Evolutionary conservation across 108 stramenopile genomes (phyloP), one percentile per base, ranked within the genome.

Genomic region (Cyclostephanos tholiformis): DNA sequence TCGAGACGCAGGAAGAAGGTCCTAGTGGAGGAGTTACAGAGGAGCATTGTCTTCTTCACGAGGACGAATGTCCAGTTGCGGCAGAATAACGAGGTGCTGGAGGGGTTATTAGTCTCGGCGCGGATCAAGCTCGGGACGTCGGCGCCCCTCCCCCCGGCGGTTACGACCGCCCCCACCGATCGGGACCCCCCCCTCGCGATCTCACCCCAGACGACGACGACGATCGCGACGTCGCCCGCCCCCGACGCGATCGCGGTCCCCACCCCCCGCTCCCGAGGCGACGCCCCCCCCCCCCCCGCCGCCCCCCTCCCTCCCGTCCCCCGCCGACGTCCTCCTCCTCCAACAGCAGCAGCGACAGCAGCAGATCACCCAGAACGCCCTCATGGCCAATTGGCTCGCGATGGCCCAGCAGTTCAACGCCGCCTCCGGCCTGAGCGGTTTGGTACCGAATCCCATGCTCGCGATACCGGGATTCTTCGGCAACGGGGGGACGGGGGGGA

Each of bases 31-130:
- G 91, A 92, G 48, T 79, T 95, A 14, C 91, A 95, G 63, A 74
- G 90, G n/a, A 82, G 80, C 60, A 89, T 95, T 36, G 88, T 92
- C 56, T 89, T 92, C 84, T 91, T 95, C 52, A 88, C 90, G 29
- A 65, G 82, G 65, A 72, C 79, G 49, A 79, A 79, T 50, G 72
- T 61, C 8, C 64, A 71, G n/a, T 38, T 77, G 16, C 48, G 60
- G 22, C 69, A 48, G 36, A 69, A 77, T 38, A 77, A 71, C 56
- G 76, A 77, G 16, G 69, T 55, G 13, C 35, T 77, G 69, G 69
- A 70, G 41, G 39, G 44, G 20, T 57, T 77, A 63, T 53, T 77
- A 1, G 26, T 77, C 55, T 52, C 63, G 53, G 76, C 69, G 11
- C 69, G 36, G 36, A 36, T n/a, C 22, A 56, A 56, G 11, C 22